Base-by-base conservation (phyloP, 495 filamentous ascomycete genomes). In the Staphylotrichum longicolle region DNA sequence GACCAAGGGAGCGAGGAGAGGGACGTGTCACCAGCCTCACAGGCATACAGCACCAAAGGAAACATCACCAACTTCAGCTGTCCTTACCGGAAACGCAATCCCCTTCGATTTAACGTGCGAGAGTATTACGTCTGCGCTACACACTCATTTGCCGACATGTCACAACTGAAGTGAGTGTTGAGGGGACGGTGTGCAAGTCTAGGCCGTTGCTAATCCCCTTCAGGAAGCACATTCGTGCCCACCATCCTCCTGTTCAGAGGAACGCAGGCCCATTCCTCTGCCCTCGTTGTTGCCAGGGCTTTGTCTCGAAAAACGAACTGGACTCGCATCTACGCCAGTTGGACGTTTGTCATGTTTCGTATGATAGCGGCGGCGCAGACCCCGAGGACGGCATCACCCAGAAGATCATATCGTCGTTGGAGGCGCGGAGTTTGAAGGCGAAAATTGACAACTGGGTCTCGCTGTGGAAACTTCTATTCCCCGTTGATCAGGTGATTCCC, bases 61-160 rank as follows among this genome's bases (percentile, higher is more conserved):
- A 61, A 35, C 45, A 62, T 40, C 53, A 62, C 62, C 44, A 67
- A 69, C 60, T 63, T 70, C 52, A 71, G 70, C 54, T 75, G 73
- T 49, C 73, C 73, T 11, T 75, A 73, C 35, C 66, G 73, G 41
- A 75, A 75, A 58, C 72, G 70, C 34, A 75, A 75, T 50, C 73
- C 73, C 20, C 62, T 68, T 14, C 67, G 73, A 30, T 74, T 74
- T 58, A 74, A 74, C 56, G 68, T 74, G 46, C 64, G 72, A 33
- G 68, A 71, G n/a, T 59, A 71, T 41, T 64, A 72, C 46, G 67
- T 71, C 58, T 71, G 69, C 57, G 69, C 69, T 10, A 71, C 69
- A 57, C 68, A 69, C 44, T 69, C 71, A 3, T 75, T 72, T 66
- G 60, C 68, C 30, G 66, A 68, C 57, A 72, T 75, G 69, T 68